A percentile compares a stretch with the other conserved stretches of the same genome.
Evolutionary conservation across 306 rosid species (phyloP).

Genomic region (Dalbergia cultrata): DNA sequence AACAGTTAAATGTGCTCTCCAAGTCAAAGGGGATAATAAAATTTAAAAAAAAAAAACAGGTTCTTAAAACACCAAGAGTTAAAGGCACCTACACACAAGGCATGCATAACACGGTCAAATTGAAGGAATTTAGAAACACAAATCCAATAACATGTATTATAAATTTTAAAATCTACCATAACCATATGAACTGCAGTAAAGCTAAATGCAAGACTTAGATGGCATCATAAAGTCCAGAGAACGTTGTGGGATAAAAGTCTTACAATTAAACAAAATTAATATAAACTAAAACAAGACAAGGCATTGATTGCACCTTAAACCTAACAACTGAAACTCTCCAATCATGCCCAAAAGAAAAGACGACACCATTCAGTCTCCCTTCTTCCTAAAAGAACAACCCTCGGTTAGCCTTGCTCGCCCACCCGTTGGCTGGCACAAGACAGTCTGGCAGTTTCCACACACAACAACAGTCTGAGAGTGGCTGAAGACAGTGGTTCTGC

Average conservation of each 20-base stretch:
- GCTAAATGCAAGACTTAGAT: background rate
- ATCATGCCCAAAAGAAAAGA: slow-evolving; percentile 9
- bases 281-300: slow-evolving; percentile 37
- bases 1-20: background rate
- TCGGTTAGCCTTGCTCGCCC: slow-evolving; percentile 64
- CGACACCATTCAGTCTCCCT: slow-evolving; percentile 52
- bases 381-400: slow-evolving; percentile 68
- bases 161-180: background rate
- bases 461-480: slow-evolving; percentile 67
- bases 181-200: background rate
- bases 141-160: background rate
- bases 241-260: slow-evolving; percentile 13
- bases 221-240: background rate
- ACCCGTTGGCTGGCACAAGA: slow-evolving; percentile 65
- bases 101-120: background rate
- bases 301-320: slow-evolving; percentile 26
- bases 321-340: slow-evolving; percentile 38
- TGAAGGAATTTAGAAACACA: background rate
- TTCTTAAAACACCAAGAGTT: background rate
- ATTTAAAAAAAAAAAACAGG: background rate
- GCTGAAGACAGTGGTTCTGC: slow-evolving; percentile 68
- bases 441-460: slow-evolving; percentile 66
- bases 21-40: background rate
- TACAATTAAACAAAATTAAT: slow-evolving; percentile 39
- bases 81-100: background rate